phyloP scores from a whole-genome alignment of 805 yeast genomes.

The Nakazawaea holstii region DNA sequence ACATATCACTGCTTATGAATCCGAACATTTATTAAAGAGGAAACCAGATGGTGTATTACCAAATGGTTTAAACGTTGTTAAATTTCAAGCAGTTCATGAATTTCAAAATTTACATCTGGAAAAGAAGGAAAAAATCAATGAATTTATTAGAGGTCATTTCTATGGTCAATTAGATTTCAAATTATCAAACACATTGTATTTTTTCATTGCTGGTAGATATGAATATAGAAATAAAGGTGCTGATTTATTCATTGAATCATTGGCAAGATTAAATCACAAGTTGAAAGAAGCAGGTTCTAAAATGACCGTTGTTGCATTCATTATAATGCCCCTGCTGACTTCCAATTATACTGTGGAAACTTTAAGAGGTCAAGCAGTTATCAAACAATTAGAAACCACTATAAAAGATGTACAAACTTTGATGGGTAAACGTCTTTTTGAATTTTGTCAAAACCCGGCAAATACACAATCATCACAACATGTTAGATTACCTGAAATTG shows the following conservation, averaged over 20 bases:
- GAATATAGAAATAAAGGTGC: slow-evolving; percentile 97
- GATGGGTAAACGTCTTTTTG: slow-evolving; percentile 84
- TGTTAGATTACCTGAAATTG: slow-evolving; percentile 59
- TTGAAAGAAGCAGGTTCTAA: slow-evolving; percentile 78
- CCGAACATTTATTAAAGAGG: slow-evolving; percentile 87
- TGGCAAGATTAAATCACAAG: slow-evolving; percentile 86
- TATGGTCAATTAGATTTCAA: slow-evolving; percentile 96
- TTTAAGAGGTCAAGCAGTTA: slow-evolving; percentile 92
- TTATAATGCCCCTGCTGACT: slow-evolving; percentile 96
- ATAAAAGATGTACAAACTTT: slow-evolving; percentile 81
- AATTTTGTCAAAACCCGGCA: slow-evolving; percentile 59
- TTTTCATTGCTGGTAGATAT: slow-evolving; percentile 95
- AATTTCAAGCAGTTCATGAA: slow-evolving; percentile 96
- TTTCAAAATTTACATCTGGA: slow-evolving; percentile 94
- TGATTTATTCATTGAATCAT: slow-evolving; percentile 87
- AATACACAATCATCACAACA: slow-evolving; percentile 29
- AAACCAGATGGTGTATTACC: slow-evolving; percentile 98
- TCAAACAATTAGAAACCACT: slow-evolving; percentile 83
- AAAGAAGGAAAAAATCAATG: slow-evolving; percentile 87
- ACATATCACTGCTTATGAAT: slow-evolving; percentile 94
- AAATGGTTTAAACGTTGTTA: slow-evolving; percentile 91
- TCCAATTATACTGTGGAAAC: slow-evolving; percentile 95
- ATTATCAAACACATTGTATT: slow-evolving; percentile 87
- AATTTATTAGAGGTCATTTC: slow-evolving; percentile 93
- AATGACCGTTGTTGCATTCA: slow-evolving; percentile 92